Base-by-base conservation (phyloP, 2,329 filamentous ascomycete genomes). In the Sclerotinia sclerotiorum region DNA sequence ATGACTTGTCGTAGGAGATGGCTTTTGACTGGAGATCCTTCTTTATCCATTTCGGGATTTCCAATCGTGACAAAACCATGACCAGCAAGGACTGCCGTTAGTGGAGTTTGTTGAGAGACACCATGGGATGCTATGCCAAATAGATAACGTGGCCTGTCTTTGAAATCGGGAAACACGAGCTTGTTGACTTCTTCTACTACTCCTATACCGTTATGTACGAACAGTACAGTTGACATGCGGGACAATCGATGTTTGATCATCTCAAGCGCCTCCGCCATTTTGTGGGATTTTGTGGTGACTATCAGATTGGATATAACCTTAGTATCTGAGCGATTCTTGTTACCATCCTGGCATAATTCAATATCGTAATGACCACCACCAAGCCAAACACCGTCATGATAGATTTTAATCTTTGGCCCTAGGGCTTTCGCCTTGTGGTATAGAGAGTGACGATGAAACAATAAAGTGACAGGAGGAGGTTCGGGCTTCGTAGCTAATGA, bases 191-290 rank as follows among this genome's bases (percentile, higher is more conserved):
- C 83, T 11, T 90, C 87, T 15, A 89, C 79, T 1, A 85, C 79
- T 44, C 91, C 93, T 87, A 97, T 90, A 58, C 94, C 94, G 74
- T 97, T 97, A 74, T 97, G 94, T 32, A 92, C 81, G 74, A 97
- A 91, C 17, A 90, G 83, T n/a, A 97, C 86, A 0, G 91, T 90
- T n/a, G 89, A 92, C 4, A 83, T 79, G 3, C 80, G 78, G 71
- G 87, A 84, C 2, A 88, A 84, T 65, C 97, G 86, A 1, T 85
- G 79, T 8, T 85, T 81, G 19, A 97, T 79, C 24, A 81, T 77
- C 64, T 84, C 82, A 6, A 84, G 79, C 52, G 91, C 89, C 1
- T 84, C 80, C n/a, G 91, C 78, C 0, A 91, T 91, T 49, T 86
- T 80, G 3, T 86, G 81, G 0, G 93, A 87, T 79, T 97, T 97